Evolutionary conservation across 768 basidiomycete genomes (phyloP), one percentile per base, ranked within the genome.

Genomic region (Tubosaeta sp.): DNA sequence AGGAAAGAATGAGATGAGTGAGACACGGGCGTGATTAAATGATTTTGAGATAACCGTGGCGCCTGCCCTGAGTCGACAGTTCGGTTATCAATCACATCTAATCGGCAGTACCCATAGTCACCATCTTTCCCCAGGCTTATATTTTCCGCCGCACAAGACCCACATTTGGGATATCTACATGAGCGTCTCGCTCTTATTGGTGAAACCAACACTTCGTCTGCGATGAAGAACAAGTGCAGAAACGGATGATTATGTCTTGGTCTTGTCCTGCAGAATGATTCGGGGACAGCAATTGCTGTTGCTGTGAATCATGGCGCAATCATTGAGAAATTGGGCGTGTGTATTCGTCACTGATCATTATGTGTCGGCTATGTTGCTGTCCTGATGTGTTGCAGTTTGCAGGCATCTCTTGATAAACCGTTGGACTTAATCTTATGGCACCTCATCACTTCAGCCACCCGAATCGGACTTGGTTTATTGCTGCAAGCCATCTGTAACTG

Each of bases 401-500:
- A 90, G 92, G 92, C 46, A 94, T 94, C 56, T 94, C 91, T 90
- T 52, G 92, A 95, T 77, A 87, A 87, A 71, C 58, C 66, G 49
- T 58, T 50, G 8, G 51, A 16, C 55, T 13, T 35, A n/a, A n/a
- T n/a, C n/a, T n/a, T n/a, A n/a, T n/a, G n/a, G n/a, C n/a, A n/a
- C n/a, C n/a, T n/a, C n/a, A n/a, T n/a, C n/a, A n/a, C n/a, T n/a
- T n/a, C n/a, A n/a, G n/a, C n/a, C n/a, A n/a, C n/a, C n/a, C n/a
- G n/a, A n/a, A n/a, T n/a, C n/a, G n/a, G n/a, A n/a, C n/a, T n/a
- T n/a, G n/a, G n/a, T n/a, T n/a, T n/a, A n/a, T n/a, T n/a, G n/a
- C n/a, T n/a, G n/a, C n/a, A n/a, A n/a, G n/a, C n/a, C n/a, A n/a
- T n/a, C n/a, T n/a, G n/a, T n/a, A n/a, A n/a, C n/a, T n/a, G n/a